Percentiles rank a stretch among this genome's conserved stretches.
phyloP scores from a whole-genome alignment of 345 rosid species.

The Conringia planisiliqua region DNA sequence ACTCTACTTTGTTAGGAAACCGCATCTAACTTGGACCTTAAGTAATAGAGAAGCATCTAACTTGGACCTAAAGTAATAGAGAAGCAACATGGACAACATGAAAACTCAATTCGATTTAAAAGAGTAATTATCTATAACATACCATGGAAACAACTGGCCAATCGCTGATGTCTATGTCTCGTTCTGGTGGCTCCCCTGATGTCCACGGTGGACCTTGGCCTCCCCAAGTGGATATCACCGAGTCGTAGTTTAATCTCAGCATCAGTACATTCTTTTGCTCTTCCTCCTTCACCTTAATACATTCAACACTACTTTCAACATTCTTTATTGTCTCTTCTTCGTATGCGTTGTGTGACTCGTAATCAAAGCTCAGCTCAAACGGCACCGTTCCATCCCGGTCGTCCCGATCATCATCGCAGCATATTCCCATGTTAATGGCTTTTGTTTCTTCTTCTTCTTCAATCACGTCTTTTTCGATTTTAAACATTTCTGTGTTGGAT shows the following conservation, averaged over 20 bases:
- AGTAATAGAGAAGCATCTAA: neutral
- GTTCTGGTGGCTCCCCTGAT: slow-evolving; percentile 56
- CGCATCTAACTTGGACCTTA: neutral
- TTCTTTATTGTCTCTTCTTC: slow-evolving; percentile 50
- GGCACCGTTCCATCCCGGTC: slow-evolving; percentile 42
- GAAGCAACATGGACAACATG: too few relatives aligned
- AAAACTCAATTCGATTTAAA: neutral
- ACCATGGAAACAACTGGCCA: slow-evolving; percentile 61
- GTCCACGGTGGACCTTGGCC: slow-evolving; percentile 76
- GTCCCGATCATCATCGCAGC: slow-evolving; percentile 30
- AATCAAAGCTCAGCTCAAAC: slow-evolving; percentile 70
- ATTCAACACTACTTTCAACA: slow-evolving; percentile 22
- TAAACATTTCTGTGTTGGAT: slow-evolving; percentile 27
- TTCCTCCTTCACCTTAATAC: slow-evolving; percentile 32
- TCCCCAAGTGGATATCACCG: slow-evolving; percentile 68
- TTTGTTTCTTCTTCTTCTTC: slow-evolving; percentile 7
- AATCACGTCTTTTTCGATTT: slow-evolving; percentile 47
- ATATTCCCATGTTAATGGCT: slow-evolving; percentile 8
- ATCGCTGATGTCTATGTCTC: slow-evolving; percentile 44
- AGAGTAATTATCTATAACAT: slow-evolving; percentile 17
- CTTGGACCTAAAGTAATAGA: neutral
- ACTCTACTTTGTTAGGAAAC: neutral
- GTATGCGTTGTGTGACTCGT: slow-evolving; percentile 46
- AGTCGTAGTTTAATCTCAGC: slow-evolving; percentile 65
- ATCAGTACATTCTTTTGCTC: slow-evolving; percentile 41